Percentiles rank a stretch among this genome's conserved stretches.
phyloP scores from a whole-genome alignment of 495 filamentous ascomycete species.

The Tuber melanosporum region DNA sequence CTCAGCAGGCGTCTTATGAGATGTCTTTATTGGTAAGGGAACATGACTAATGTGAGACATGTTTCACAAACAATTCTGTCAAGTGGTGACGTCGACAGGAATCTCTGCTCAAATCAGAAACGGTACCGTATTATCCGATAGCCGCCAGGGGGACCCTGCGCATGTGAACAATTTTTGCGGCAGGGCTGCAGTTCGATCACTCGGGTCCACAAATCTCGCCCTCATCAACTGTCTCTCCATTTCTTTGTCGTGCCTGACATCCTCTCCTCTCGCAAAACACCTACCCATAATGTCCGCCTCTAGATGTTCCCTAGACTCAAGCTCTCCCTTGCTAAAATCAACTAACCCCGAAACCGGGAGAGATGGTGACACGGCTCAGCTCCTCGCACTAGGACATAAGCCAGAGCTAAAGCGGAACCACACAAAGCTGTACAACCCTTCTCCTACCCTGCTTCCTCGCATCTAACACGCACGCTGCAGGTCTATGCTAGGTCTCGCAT shows the following conservation, averaged over 20 bases:
- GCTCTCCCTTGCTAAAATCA: neutral
- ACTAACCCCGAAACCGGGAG: neutral
- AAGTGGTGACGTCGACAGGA: neutral
- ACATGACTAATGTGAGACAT: too few relatives aligned
- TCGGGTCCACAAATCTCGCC: neutral
- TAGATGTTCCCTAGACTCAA: neutral
- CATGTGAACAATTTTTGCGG: neutral
- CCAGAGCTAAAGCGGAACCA: constrained; percentile 58
- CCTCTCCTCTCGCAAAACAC: neutral
- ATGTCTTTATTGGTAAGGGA: too few relatives aligned
- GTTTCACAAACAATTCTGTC: too few relatives aligned
- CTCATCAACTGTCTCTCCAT: neutral
- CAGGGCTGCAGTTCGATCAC: neutral
- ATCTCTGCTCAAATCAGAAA: neutral
- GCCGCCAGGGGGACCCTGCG: neutral
- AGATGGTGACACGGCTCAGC: constrained; percentile 48
- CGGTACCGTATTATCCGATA: neutral
- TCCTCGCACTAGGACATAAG: constrained; percentile 56
- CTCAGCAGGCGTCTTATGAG: too few relatives aligned
- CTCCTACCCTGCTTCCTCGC: neutral
- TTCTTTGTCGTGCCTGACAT: neutral
- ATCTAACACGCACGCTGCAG: constrained; percentile 10
- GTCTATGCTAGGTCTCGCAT: constrained; percentile 55
- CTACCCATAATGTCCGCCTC: neutral
- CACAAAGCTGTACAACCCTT: constrained; percentile 31